Percentiles rank a stretch among this genome's conserved stretches.
phyloP scores from a whole-genome alignment of 2,329 filamentous ascomycete genomes.

The Penicillium psychrosexuale region DNA sequence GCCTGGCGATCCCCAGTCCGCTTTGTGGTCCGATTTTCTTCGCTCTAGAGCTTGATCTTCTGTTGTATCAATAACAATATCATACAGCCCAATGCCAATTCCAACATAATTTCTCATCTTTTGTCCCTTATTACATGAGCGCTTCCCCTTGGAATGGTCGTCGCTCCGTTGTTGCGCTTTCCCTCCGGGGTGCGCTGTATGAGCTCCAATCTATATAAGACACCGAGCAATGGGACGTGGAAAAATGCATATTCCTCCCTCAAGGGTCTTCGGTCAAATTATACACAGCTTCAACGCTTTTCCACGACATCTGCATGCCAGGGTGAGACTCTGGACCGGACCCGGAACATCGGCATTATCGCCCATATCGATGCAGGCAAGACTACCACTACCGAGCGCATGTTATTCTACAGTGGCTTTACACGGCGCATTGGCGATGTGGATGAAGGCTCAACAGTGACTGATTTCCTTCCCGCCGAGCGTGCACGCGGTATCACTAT shows the following conservation, averaged over 20 bases:
- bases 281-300: constrained; percentile 21
- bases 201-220: constrained; percentile 17
- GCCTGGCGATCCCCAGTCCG: constrained; percentile 14
- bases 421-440: constrained; percentile 90
- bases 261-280: constrained; percentile 5
- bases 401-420: constrained; percentile 94
- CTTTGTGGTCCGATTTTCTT: constrained; percentile 17
- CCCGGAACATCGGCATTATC: constrained; percentile 96
- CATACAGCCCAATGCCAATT: constrained; percentile 3
- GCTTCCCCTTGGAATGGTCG: constrained; percentile 26
- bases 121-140: constrained; percentile 4
- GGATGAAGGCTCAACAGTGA: constrained; percentile 93
- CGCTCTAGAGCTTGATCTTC: background rate
- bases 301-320: constrained; percentile 27
- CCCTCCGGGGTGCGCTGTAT: constrained; percentile 25
- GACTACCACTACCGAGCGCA: constrained; percentile 97
- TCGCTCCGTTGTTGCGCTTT: constrained; percentile 31
- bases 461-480: constrained; percentile 92
- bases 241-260: constrained; percentile 4
- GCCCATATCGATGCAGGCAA: constrained; percentile 98
- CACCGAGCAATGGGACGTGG: constrained; percentile 6
- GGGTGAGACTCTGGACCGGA: constrained; percentile 53
- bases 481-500: constrained; percentile 93
- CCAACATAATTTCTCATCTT: background rate
- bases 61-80: background rate